phyloP scores from a whole-genome alignment of 768 basidiomycete genomes.

The Tylopilus plumbeoviolaceoides region DNA sequence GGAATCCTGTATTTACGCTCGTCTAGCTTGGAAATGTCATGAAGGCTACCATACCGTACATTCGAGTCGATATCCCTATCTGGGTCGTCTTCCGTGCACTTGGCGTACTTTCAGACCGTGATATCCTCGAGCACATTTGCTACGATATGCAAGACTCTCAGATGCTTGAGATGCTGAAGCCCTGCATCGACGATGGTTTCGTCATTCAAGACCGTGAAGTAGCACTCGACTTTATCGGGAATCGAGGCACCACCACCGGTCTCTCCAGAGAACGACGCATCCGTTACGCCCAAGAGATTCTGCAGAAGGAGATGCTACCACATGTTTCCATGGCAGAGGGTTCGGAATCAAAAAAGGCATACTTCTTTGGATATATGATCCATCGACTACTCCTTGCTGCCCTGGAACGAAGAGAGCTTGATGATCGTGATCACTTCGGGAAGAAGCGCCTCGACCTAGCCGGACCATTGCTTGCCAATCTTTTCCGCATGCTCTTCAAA shows the following conservation, averaged over 20 bases:
- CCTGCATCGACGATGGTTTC: constrained; percentile 97
- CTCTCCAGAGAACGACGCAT: constrained; percentile 90
- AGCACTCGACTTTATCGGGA: constrained; percentile 96
- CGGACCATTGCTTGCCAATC: constrained; percentile 90
- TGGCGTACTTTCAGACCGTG: constrained; percentile 95
- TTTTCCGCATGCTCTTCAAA: constrained; percentile 97
- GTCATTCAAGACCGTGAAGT: constrained; percentile 97
- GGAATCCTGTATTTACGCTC: constrained; percentile 1
- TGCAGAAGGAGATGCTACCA: constrained; percentile 98
- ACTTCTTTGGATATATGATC: constrained; percentile 99
- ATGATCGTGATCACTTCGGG: constrained; percentile 99
- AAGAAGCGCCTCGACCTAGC: constrained; percentile 97
- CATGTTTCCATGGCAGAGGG: constrained; percentile 96
- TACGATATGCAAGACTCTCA: constrained; percentile 96
- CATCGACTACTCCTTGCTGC: constrained; percentile 93
- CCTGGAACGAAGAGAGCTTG: constrained; percentile 89
- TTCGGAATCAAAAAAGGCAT: constrained; percentile 96
- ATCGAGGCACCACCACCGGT: constrained; percentile 93
- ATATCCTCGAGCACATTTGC: constrained; percentile 97
- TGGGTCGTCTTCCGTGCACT: constrained; percentile 99
- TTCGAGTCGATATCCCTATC: constrained; percentile 96
- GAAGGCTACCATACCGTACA: constrained; percentile 96
- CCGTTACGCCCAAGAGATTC: constrained; percentile 93
- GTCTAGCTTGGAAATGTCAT: constrained; percentile 82
- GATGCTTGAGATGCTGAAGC: constrained; percentile 97